Evolutionary conservation across 2,329 filamentous ascomycete genomes (phyloP).

Genomic region (Apiospora kogelbergensis): DNA sequence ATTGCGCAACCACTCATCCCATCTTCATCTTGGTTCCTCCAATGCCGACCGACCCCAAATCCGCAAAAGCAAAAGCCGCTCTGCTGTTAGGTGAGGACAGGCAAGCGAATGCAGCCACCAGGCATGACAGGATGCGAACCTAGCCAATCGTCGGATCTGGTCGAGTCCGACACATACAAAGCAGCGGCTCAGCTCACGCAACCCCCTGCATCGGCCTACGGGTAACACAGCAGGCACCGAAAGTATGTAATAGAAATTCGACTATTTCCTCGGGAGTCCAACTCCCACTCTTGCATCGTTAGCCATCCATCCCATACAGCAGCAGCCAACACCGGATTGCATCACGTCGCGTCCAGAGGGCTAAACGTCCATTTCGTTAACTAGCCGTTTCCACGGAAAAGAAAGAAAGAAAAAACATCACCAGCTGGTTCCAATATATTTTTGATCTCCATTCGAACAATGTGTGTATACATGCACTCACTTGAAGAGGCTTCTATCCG

Average conservation of each 20-base stretch:
- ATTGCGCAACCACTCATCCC: not conserved
- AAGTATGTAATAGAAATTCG: conserved; percentile 1
- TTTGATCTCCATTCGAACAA: not conserved
- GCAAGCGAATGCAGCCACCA: not conserved
- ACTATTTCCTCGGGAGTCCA: not conserved
- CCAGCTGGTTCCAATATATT: not conserved
- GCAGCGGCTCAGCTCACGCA: not conserved
- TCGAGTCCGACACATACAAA: not conserved
- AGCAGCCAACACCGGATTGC: not conserved
- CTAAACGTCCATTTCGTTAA: not conserved
- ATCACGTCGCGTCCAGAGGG: not conserved
- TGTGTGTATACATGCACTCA: not conserved
- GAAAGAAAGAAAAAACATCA: not conserved
- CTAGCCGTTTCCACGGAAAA: not conserved
- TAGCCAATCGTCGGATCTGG: conserved; percentile 3
- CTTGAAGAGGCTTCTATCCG: not conserved
- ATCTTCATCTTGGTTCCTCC: not conserved
- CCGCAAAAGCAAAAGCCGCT: not conserved
- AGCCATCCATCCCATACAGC: not conserved
- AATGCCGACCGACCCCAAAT: not conserved
- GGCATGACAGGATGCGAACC: not conserved
- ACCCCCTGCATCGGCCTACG: not conserved
- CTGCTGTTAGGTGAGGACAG: not conserved
- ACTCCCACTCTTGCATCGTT: not conserved
- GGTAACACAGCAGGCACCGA: not conserved